These are phyloP conservation scores for Tetratostichococcus sp. DNA, from an alignment of 139 green algal genomes.

Conservation along the genomic window DNA sequence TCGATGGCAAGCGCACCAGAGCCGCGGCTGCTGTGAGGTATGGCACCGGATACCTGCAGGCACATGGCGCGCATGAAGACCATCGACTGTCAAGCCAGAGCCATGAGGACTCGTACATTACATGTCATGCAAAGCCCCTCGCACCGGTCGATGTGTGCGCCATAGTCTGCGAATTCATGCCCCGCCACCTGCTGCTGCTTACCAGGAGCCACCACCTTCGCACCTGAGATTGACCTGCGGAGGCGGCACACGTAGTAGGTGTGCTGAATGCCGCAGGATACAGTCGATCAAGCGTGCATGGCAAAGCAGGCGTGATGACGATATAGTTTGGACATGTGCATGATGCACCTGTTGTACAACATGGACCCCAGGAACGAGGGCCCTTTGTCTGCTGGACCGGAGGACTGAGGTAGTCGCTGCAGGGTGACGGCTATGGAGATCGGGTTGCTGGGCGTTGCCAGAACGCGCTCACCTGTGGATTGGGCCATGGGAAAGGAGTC, in stretches of 20 bases:
- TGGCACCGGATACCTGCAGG: constrained; percentile 55
- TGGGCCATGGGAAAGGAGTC: no score
- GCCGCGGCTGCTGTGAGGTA: constrained; percentile 89
- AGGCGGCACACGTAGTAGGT: no score
- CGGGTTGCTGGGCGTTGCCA: constrained; percentile 81
- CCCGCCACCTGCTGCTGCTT: constrained; percentile 63
- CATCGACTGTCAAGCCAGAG: no score
- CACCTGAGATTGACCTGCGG: constrained; percentile 66
- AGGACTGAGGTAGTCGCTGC: background rate
- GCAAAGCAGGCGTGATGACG: no score
- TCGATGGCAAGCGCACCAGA: constrained; percentile 20
- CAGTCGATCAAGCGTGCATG: no score
- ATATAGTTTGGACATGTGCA: no score
- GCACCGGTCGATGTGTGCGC: constrained; percentile 46
- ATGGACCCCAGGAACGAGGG: constrained; percentile 73
- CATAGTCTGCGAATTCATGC: constrained; percentile 70
- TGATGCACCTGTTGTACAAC: constrained; percentile 58
- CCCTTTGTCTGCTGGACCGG: background rate
- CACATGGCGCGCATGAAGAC: no score
- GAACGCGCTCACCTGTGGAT: constrained; percentile 52
- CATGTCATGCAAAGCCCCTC: no score
- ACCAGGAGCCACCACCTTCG: constrained; percentile 62
- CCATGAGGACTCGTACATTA: no score
- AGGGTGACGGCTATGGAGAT: constrained; percentile 88
- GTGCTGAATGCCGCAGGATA: no score